Conservation (phyloP, 73 alveolate species). For the Uronychia setigera region DNA sequence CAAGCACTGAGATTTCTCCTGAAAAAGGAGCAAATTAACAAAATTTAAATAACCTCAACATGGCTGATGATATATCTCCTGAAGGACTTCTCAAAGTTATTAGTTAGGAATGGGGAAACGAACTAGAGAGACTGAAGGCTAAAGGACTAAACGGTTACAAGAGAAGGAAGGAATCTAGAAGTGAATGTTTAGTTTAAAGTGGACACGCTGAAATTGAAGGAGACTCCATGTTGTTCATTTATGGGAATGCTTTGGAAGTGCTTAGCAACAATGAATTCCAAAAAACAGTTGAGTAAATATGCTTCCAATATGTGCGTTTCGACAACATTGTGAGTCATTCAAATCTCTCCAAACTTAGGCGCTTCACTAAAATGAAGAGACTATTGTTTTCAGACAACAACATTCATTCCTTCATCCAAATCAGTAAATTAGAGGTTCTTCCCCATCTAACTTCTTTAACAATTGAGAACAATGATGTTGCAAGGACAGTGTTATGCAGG, state of each 20-base stretch:
- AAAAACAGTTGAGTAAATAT: conserved; percentile 82
- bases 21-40: conserved; percentile 20
- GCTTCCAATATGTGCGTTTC: conserved; percentile 88
- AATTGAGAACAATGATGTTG: conserved; percentile 80
- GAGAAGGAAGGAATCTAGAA: conserved; percentile 78
- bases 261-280: conserved; percentile 84
- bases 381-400: conserved; percentile 85
- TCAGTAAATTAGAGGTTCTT: conserved; percentile 89
- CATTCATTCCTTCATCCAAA: conserved; percentile 82
- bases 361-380: conserved; percentile 80
- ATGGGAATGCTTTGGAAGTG: conserved; percentile 95
- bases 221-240: conserved; percentile 84
- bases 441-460: conserved; percentile 69
- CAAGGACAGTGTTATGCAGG: conserved; percentile 71
- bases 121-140: conserved; percentile 74
- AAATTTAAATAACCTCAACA: conserved; percentile 5
- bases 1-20: neutral
- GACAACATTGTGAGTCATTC: conserved; percentile 84
- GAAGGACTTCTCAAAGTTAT: conserved; percentile 86
- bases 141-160: conserved; percentile 85
- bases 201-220: conserved; percentile 99
- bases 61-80: conserved; percentile 74
- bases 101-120: conserved; percentile 88
- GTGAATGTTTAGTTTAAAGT: conserved; percentile 85
- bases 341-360: conserved; percentile 71